Base-by-base conservation (phyloP, 768 basidiomycete species). In the Rhizopogon sp. region DNA sequence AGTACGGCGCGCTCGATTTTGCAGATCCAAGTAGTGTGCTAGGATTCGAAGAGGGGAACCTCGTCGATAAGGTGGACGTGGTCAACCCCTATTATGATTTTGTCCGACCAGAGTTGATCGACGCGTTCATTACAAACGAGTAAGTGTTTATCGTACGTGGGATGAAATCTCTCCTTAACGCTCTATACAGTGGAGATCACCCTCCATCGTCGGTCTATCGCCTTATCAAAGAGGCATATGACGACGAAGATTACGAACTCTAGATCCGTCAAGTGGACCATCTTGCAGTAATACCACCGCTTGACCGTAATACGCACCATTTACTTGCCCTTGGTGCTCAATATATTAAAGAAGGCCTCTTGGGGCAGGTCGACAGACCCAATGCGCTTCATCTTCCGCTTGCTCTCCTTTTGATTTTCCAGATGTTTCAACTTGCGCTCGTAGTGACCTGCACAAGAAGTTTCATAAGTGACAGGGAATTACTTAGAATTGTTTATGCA, bases 71-170 rank as follows among this genome's bases (percentile, higher is more conserved):
- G 61, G 92, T 95, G 13, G 93, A 97, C 61, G 93, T 96, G 8
- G 75, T 95, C 43, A 96, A 95, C 67, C 94, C 95, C n/a, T 93
- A 90, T 68, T 98, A 90, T 67, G 97, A 99, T 72, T 95, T 96
- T 70, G 89, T 99, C 40, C 80, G 84, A 51, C 94, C 94, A 20
- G 94, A 98, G 66, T 72, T 98, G 59, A 83, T 99, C 53, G 88
- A 93, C 65, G 88, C 92, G 11, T 96, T 91, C 70, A 90, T 99
- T 63, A 98, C 94, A 11, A 98, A 99, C 61, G 91, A 98, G 96
- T 98, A 70, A 76, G 95, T 77, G 25, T 35, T 53, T 43, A 28
- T 57, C 71, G 9, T 22, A 37, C 37, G 46, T 50, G 8, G 50
- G 43, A 50, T 31, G n/a, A 35, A 20, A 39, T n/a, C 35, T 39